Conservation (phyloP, 2,329 filamentous ascomycete genomes). For the Colletotrichum spinosum region DNA sequence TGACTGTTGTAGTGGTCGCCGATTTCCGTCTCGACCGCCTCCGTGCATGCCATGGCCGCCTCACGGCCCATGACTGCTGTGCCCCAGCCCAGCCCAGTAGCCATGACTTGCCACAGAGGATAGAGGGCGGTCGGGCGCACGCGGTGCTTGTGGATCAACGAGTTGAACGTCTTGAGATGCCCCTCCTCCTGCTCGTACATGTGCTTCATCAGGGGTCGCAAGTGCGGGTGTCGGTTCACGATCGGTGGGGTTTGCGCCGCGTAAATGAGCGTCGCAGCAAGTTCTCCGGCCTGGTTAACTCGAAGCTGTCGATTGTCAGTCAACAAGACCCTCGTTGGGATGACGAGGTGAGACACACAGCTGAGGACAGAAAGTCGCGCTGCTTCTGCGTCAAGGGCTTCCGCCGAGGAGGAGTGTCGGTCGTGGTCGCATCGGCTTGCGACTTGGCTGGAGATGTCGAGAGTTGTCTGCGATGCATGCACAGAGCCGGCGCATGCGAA, state of each 20-base stretch:
- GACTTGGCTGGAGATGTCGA: conserved; percentile 18
- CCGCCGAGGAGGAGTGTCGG: conserved; percentile 45
- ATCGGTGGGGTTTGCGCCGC: conserved; percentile 87
- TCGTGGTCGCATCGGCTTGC: conserved; percentile 24
- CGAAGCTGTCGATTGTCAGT: conserved; percentile 69
- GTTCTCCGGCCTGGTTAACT: conserved; percentile 96
- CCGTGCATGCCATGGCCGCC: conserved; percentile 98
- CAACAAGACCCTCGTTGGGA: neutral
- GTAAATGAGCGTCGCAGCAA: conserved; percentile 97
- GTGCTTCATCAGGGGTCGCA: conserved; percentile 92
- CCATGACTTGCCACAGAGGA: conserved; percentile 86
- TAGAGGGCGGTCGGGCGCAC: conserved; percentile 94
- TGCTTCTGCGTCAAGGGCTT: conserved; percentile 78
- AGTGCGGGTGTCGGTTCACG: conserved; percentile 82
- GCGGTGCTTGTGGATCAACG: conserved; percentile 84
- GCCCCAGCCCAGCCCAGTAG: conserved; percentile 86
- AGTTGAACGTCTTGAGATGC: conserved; percentile 89
- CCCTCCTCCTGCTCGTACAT: conserved; percentile 98
- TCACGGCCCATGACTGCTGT: conserved; percentile 91
- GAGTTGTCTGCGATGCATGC: conserved; percentile 18
- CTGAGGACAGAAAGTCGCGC: conserved; percentile 79
- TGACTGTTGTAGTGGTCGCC: conserved; percentile 96
- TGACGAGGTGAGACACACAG: conserved; percentile 58
- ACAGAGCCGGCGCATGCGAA: conserved; percentile 17
- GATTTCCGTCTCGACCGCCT: conserved; percentile 98